These are phyloP conservation scores for Cymbidium sinense DNA, from an alignment of 106 monocot species.

Conservation along the genomic window DNA sequence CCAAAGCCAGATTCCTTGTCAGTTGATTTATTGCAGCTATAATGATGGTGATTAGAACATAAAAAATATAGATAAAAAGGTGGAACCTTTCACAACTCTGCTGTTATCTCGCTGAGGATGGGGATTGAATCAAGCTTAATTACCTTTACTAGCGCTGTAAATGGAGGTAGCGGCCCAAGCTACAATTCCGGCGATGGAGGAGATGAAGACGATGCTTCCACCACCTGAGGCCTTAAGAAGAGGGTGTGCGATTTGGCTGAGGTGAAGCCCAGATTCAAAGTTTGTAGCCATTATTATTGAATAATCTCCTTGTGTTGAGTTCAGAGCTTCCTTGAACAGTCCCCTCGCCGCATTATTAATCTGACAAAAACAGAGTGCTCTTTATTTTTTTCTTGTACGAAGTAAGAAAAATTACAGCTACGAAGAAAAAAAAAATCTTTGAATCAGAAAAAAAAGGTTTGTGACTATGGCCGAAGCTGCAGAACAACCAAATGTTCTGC, in stretches of 20 bases:
- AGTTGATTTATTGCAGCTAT: constrained; percentile 13
- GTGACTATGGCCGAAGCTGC: no score
- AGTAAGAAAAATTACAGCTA: no score
- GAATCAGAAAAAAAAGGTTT: no score
- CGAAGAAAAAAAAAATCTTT: no score
- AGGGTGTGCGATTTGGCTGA: constrained; percentile 53
- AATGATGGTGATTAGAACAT: no score
- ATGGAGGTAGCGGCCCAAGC: background rate
- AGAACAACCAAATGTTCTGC: no score
- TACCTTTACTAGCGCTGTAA: constrained; percentile 22
- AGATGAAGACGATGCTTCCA: constrained; percentile 20
- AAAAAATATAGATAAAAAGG: no score
- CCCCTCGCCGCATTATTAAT: constrained; percentile 8
- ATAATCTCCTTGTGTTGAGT: background rate
- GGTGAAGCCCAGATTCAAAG: constrained; percentile 48
- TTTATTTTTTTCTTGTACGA: no score
- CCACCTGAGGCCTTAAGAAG: constrained; percentile 33
- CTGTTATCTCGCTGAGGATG: no score
- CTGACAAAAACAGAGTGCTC: background rate
- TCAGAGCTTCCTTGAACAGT: background rate
- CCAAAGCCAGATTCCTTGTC: constrained; percentile 8
- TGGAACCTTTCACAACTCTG: no score
- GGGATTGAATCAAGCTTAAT: background rate
- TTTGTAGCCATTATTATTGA: constrained; percentile 13
- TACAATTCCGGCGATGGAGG: constrained; percentile 13